These are phyloP conservation scores for Bombardia bombarda DNA, from an alignment of 495 filamentous ascomycete species.

Conservation along the genomic window DNA sequence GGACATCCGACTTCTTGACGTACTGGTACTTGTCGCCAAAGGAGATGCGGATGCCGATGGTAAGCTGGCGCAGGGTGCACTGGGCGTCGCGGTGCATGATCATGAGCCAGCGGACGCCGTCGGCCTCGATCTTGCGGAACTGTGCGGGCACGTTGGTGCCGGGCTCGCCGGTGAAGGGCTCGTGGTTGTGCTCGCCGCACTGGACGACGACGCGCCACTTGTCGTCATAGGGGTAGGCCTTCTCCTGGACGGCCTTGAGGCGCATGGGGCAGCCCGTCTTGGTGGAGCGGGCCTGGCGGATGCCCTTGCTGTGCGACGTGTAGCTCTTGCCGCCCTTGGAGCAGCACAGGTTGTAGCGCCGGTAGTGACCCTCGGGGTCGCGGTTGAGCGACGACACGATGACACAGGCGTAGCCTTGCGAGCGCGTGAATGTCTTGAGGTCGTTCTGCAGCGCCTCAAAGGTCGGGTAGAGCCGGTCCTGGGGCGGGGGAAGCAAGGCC, in stretches of 20 bases:
- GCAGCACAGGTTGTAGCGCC: slow-evolving; percentile 29
- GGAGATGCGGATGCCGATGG: slow-evolving; percentile 25
- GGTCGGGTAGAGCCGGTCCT: slow-evolving; percentile 24
- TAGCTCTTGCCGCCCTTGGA: slow-evolving; percentile 28
- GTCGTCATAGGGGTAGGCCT: slow-evolving; percentile 26
- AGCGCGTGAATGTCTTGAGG: slow-evolving; percentile 22
- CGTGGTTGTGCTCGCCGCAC: slow-evolving; percentile 29
- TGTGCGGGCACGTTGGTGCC: slow-evolving; percentile 22
- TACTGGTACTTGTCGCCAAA: slow-evolving; percentile 33
- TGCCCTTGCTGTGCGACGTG: slow-evolving; percentile 22
- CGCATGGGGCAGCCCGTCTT: slow-evolving; percentile 30
- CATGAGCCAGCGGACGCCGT: slow-evolving; percentile 26
- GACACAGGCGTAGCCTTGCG: slow-evolving; percentile 25
- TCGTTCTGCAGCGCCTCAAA: slow-evolving; percentile 18
- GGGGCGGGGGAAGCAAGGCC: slow-evolving; percentile 24
- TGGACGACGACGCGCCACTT: slow-evolving; percentile 29
- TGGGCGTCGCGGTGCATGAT: slow-evolving; percentile 30
- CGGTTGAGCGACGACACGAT: slow-evolving; percentile 27
- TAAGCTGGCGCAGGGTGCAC: slow-evolving; percentile 24
- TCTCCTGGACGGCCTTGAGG: slow-evolving; percentile 26
- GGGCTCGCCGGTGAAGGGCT: slow-evolving; percentile 26
- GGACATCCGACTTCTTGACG: slow-evolving; percentile 26
- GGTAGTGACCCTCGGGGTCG: slow-evolving; percentile 22
- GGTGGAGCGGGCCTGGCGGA: slow-evolving; percentile 19
- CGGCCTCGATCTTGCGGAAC: slow-evolving; percentile 29